Evolutionary conservation across 2,329 filamentous ascomycete genomes (phyloP).

Genomic region (Salinomyces thailandicus): DNA sequence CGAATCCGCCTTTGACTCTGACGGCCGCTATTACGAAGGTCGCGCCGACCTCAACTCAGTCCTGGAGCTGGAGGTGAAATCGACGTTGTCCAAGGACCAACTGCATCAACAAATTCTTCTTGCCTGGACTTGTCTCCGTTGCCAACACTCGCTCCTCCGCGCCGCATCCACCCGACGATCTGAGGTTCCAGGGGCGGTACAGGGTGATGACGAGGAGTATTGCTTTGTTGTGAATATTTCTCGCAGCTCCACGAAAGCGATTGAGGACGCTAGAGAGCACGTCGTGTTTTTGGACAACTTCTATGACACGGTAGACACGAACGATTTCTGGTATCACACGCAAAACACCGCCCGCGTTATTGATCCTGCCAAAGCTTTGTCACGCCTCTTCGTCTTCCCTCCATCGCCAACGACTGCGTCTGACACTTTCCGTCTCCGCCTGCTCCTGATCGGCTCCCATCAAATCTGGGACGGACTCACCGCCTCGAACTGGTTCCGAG

Average conservation of each 20-base stretch:
- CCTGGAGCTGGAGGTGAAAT: constrained; percentile 28
- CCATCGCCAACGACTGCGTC: too few species aligned
- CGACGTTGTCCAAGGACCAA: constrained; percentile 18
- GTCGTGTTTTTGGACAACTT: constrained; percentile 32
- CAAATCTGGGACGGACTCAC: constrained; percentile 37
- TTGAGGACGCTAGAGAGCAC: constrained; percentile 21
- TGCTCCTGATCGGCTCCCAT: constrained; percentile 34
- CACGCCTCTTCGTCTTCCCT: constrained; percentile 33
- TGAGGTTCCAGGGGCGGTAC: background rate
- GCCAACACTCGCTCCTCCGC: constrained; percentile 31
- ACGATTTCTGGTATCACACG: constrained; percentile 33
- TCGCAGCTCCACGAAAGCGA: constrained; percentile 19
- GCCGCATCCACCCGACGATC: constrained; percentile 18
- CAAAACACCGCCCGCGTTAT: constrained; percentile 33
- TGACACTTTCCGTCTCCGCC: constrained; percentile 19
- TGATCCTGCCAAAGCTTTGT: constrained; percentile 27
- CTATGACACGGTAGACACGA: constrained; percentile 24
- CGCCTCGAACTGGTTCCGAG: constrained; percentile 32
- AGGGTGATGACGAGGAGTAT: constrained; percentile 10
- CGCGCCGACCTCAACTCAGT: constrained; percentile 35
- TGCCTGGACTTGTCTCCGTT: constrained; percentile 31
- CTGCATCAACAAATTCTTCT: constrained; percentile 28
- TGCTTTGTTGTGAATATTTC: constrained; percentile 29
- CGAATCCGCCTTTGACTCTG: constrained; percentile 35
- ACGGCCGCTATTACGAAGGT: constrained; percentile 35